Base-by-base conservation (phyloP, 2,329 filamentous ascomycete species). In the Clonostachys rhizophaga region DNA sequence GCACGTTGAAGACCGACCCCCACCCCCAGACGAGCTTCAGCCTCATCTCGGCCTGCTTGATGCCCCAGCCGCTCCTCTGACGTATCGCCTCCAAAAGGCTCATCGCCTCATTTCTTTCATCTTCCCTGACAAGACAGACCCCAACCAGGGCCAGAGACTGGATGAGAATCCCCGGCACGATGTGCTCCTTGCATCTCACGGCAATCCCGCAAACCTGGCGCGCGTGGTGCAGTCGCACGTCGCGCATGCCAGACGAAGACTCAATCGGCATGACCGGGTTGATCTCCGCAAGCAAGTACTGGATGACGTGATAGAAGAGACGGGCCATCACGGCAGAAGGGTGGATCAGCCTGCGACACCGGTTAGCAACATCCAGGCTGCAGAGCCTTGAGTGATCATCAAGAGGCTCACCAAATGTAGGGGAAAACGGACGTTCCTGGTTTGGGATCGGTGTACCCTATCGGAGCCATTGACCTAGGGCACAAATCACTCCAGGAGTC, bases 161-260 rank as follows among this genome's bases (percentile, higher is more conserved):
- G 37, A 94, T 81, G 3, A 89, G 89, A 10, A 95, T 84, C 44
- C 82, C 87, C 10, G 87, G 83, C 34, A 96, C 83, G 30, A 88
- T 89, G 24, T 81, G 77, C 60, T 95, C 90, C 57, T 91, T 88
- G 45, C 86, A 83, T 60, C 95, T 90, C 3, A 89, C 88, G 20
- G 89, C 84, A 51, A 97, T 95, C 13, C 92, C 92, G 60, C 91
- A 96, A 20, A 95, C 86, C 61, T 91, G 86, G 54, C 87, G 85
- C 0, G 90, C 86, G 60, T 96, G 89, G 51, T 82, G 80, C 43
- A 85, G 74, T 55, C 87, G 84, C 58, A 87, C 76, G 5, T 78
- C 73, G 42, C 78, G 79, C 80, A 92, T 89, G 50, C 90, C 85
- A 5, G 81, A 72, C 3, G 76, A 74, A 16, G 72, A 71, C 36